Base-by-base conservation (phyloP, 2,329 filamentous ascomycete genomes). In the Ophiocordyceps camponoti-saundersi region DNA sequence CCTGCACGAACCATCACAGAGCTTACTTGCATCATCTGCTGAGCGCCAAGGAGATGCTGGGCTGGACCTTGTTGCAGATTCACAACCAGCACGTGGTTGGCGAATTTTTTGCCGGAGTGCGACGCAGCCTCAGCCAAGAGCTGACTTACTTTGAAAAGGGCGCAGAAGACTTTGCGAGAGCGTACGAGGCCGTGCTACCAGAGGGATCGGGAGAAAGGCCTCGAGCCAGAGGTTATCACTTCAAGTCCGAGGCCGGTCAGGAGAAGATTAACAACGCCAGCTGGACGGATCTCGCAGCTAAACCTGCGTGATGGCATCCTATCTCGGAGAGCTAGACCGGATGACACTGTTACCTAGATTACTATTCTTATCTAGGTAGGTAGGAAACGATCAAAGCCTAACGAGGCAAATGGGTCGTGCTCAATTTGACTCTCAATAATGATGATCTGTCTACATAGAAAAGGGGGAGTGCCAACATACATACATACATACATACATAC, bases 41-140 rank as follows among this genome's bases (percentile, higher is more conserved):
- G 6, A 73, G 78, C 44, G 88, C 92, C 1, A 93, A 89, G 58
- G 92, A 98, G 64, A 96, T 98, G 92, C 77, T 95, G 5, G 90
- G 83, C 22, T 98, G 92, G 92, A 85, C 82, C 0, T 71, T 98
- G 8, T 71, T 98, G 8, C 90, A 96, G 61, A 73, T 95, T 3
- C 92, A 98, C 65, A 98, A 98, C 60, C 80, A 93, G 60, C 72
- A 80, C 50, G 65, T 83, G 8, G 63, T 94, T 46, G 72, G 76
- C 43, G 56, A 65, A 0, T 95, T 96, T 66, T 95, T 96, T 61
- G 62, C 67, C 0, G 74, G 70, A 0, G 69, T 95, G 7, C 78
- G 90, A 20, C 59, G 63, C 2, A 79, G 78, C 47, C 80, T 96
- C 16, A 60, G 51, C 3, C 55, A 67, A 3, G 74, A 82, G 21